Evolutionary conservation across 441 rosid species (phyloP).

Genomic region (Populus hybrid): DNA sequence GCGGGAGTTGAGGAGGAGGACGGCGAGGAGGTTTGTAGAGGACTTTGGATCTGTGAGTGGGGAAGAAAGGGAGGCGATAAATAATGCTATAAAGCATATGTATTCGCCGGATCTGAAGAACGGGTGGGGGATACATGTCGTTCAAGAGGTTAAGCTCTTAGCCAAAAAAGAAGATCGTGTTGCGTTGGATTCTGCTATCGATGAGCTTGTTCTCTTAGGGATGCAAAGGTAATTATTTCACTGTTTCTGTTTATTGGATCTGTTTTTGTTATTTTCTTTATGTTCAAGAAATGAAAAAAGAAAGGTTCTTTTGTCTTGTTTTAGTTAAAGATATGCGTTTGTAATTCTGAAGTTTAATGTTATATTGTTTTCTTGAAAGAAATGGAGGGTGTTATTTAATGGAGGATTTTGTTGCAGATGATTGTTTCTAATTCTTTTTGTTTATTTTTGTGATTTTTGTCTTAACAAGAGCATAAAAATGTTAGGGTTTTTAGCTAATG

Average conservation of each 20-base stretch:
- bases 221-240: constrained; percentile 64
- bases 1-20: constrained; percentile 65
- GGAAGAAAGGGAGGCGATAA: constrained; percentile 46
- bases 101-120: constrained; percentile 91
- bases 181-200: constrained; percentile 64
- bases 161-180: constrained; percentile 74
- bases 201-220: constrained; percentile 76
- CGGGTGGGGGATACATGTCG: constrained; percentile 96
- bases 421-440: constrained; percentile 10
- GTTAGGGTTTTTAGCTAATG: neutral
- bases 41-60: constrained; percentile 57
- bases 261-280: neutral
- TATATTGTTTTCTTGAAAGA: neutral
- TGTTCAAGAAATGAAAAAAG: neutral
- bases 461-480: neutral
- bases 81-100: constrained; percentile 68
- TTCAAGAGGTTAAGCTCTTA: constrained; percentile 82
- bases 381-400: neutral
- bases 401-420: constrained; percentile 12
- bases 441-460: constrained; percentile 10
- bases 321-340: neutral
- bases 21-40: constrained; percentile 66
- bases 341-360: neutral
- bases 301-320: neutral
- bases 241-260: neutral